Percentiles rank a stretch among this genome's conserved stretches.
Conservation (phyloP, 371 early-diverging fungal genomes). For the Mucor piriformis region DNA sequence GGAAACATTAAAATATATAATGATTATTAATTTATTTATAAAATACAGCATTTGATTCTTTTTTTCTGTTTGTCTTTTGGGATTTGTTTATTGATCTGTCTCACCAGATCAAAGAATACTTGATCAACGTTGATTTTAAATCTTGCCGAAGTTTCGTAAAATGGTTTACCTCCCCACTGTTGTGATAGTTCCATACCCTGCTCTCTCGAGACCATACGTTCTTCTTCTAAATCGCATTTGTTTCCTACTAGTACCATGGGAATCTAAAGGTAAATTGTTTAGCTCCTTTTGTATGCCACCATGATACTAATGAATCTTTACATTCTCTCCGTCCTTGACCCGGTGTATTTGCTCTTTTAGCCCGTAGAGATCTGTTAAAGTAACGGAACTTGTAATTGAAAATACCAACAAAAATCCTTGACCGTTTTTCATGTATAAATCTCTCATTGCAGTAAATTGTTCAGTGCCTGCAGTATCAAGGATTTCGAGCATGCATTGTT, state of each 20-base stretch:
- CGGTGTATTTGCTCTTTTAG: slow-evolving; percentile 80
- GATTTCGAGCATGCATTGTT: slow-evolving; percentile 89
- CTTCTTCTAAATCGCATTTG: slow-evolving; percentile 84
- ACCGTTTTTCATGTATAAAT: slow-evolving; percentile 91
- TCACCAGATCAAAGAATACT: slow-evolving; percentile 65
- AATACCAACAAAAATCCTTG: slow-evolving; percentile 90
- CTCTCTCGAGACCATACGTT: slow-evolving; percentile 73
- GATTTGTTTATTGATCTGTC: slow-evolving; percentile 59
- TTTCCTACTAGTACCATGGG: slow-evolving; percentile 88
- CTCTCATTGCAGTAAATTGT: slow-evolving; percentile 92
- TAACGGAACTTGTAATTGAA: slow-evolving; percentile 81
- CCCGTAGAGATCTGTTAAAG: slow-evolving; percentile 80
- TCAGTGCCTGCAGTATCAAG: slow-evolving; percentile 89
- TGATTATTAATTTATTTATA: slow-evolving; percentile 40
- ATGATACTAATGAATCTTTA: too few relatives aligned
- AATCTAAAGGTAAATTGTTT: slow-evolving; percentile 55
- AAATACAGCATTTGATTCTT: slow-evolving; percentile 43
- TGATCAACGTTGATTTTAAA: slow-evolving; percentile 85
- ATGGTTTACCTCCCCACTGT: slow-evolving; percentile 75
- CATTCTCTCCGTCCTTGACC: slow-evolving; percentile 83
- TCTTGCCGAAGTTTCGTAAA: slow-evolving; percentile 86
- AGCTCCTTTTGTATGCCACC: too few relatives aligned
- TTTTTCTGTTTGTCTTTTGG: slow-evolving; percentile 45
- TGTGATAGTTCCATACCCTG: slow-evolving; percentile 66
- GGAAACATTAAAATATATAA: slow-evolving; percentile 39